Conservation (phyloP, 192 early-diverging fungal species). For the Helicostylum pulchrum region DNA sequence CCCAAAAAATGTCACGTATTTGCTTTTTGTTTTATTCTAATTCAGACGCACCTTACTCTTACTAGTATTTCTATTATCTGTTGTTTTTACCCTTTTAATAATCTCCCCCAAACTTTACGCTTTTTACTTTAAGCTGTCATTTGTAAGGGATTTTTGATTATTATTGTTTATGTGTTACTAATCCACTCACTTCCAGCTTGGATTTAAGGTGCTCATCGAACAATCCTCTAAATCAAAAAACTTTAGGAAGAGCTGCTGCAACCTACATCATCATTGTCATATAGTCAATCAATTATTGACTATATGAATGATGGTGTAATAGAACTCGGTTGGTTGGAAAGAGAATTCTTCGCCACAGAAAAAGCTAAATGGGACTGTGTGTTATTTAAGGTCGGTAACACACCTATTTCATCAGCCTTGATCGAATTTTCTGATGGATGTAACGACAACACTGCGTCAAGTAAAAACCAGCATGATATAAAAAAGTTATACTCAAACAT, state of each 20-base stretch:
- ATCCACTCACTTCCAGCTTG: no score
- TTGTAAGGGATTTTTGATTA: no score
- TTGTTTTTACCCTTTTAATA: no score
- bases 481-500: conserved; percentile 7
- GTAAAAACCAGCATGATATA: not conserved
- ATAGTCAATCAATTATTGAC: conserved; percentile 7
- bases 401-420: not conserved
- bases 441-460: conserved; percentile 4
- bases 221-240: conserved; percentile 4
- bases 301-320: conserved; percentile 7
- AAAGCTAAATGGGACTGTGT: conserved; percentile 13
- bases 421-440: not conserved
- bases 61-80: no score
- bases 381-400: conserved; percentile 11
- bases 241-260: conserved; percentile 9
- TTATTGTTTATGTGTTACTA: no score
- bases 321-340: conserved; percentile 12
- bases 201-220: no score
- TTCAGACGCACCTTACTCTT: no score
- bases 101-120: no score
- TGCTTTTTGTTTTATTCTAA: no score
- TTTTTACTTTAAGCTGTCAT: no score
- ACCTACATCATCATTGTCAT: not conserved
- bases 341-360: conserved; percentile 1
- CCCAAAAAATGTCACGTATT: no score